Conservation (phyloP, 2,329 filamentous ascomycete species). For the Akanthomyces lecanii region DNA sequence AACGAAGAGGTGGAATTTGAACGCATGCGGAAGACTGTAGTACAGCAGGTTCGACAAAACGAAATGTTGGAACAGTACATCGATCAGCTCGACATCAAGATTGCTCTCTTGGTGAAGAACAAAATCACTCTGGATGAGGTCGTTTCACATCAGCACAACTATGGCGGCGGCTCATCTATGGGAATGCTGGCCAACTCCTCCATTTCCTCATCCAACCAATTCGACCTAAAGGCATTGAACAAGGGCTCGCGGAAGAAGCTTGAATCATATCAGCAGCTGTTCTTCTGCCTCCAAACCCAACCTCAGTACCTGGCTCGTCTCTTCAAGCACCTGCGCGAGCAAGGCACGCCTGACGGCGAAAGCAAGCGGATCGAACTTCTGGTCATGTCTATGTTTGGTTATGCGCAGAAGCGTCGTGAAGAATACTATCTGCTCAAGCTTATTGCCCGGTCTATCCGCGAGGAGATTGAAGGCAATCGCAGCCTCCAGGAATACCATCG, state of each 20-base stretch:
- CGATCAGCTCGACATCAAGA: constrained; percentile 97
- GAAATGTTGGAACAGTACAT: constrained; percentile 98
- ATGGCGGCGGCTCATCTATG: constrained; percentile 75
- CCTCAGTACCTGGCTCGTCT: constrained; percentile 88
- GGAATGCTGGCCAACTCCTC: constrained; percentile 83
- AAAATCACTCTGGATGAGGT: constrained; percentile 99
- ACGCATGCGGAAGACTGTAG: constrained; percentile 87
- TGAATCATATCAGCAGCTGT: constrained; percentile 94
- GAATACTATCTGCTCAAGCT: constrained; percentile 95
- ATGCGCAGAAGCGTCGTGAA: constrained; percentile 92
- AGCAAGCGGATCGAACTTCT: constrained; percentile 87
- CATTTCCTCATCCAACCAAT: constrained; percentile 84
- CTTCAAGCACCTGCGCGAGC: constrained; percentile 78
- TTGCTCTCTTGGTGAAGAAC: constrained; percentile 96
- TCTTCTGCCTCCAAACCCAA: constrained; percentile 95
- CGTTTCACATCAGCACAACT: constrained; percentile 93
- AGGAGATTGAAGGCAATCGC: constrained; percentile 73
- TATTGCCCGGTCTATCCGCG: constrained; percentile 73
- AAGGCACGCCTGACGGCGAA: constrained; percentile 84
- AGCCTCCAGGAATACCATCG: constrained; percentile 80
- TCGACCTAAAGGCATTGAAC: constrained; percentile 95
- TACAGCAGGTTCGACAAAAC: constrained; percentile 95
- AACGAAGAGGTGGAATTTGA: constrained; percentile 98
- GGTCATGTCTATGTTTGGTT: constrained; percentile 95
- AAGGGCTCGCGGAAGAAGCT: constrained; percentile 94